These are phyloP conservation scores for Sindora glabra DNA, from an alignment of 306 rosid genomes.

Conservation along the genomic window DNA sequence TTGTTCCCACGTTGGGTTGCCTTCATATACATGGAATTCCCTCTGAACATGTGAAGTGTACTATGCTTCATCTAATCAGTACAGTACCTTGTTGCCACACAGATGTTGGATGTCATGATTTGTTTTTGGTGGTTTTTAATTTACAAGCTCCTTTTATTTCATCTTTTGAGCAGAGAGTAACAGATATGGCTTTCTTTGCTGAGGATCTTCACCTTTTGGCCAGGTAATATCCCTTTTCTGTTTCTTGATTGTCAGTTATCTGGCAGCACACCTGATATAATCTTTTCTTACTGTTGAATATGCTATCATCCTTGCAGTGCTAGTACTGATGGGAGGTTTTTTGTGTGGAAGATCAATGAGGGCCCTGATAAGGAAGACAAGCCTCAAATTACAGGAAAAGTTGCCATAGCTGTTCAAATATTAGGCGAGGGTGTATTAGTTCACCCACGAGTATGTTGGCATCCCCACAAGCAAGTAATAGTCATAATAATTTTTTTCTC, in stretches of 20 bases:
- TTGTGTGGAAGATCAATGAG: slow-evolving; percentile 59
- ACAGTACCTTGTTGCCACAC: slow-evolving; percentile 9
- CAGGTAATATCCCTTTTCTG: slow-evolving; percentile 34
- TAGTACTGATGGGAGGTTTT: slow-evolving; percentile 62
- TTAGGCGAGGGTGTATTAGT: slow-evolving; percentile 42
- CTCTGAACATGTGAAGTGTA: too few species aligned
- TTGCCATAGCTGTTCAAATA: slow-evolving; percentile 53
- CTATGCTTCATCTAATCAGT: neutral
- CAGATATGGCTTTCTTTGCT: slow-evolving; percentile 69
- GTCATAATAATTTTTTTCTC: neutral
- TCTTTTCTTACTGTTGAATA: slow-evolving; percentile 1
- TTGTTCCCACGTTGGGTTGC: neutral
- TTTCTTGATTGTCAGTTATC: slow-evolving; percentile 9
- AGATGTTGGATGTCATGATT: neutral
- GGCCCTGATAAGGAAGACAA: slow-evolving; percentile 68
- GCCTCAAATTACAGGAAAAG: slow-evolving; percentile 61
- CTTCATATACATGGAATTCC: neutral
- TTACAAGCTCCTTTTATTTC: neutral
- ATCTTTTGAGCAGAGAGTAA: slow-evolving; percentile 44
- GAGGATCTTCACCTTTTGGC: slow-evolving; percentile 76
- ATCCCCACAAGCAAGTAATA: slow-evolving; percentile 73
- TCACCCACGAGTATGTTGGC: slow-evolving; percentile 76
- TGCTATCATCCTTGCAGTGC: slow-evolving; percentile 35
- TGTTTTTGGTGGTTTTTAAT: neutral
- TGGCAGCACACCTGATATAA: neutral